These are phyloP conservation scores for Coemansia javaensis DNA, from an alignment of 192 early-diverging fungal species.

Conservation along the genomic window DNA sequence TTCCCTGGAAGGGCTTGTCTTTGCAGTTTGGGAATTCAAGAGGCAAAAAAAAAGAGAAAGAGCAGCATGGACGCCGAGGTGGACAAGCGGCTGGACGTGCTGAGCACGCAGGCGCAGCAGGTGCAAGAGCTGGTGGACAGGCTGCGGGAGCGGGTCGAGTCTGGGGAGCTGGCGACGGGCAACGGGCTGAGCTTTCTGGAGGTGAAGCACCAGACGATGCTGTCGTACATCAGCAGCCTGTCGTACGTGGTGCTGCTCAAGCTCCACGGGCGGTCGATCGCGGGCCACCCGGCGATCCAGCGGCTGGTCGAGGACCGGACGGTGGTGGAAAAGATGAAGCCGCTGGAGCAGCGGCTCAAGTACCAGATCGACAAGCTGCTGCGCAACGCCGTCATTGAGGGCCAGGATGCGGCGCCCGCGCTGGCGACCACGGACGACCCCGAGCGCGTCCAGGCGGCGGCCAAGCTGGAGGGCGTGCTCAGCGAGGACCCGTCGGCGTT, in stretches of 20 bases:
- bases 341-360: slow-evolving; percentile 88
- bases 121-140: slow-evolving; percentile 41
- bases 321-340: slow-evolving; percentile 89
- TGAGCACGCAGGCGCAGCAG: slow-evolving; percentile 39
- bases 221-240: slow-evolving; percentile 82
- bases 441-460: slow-evolving; percentile 8
- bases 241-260: slow-evolving; percentile 72
- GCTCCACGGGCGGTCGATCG: slow-evolving; percentile 64
- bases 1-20: too few species aligned
- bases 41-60: too few species aligned
- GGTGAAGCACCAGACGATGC: slow-evolving; percentile 80
- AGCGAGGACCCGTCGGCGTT: slow-evolving; percentile 75
- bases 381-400: slow-evolving; percentile 55
- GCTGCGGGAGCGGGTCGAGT: slow-evolving; percentile 43
- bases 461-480: slow-evolving; percentile 48
- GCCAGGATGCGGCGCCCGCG: background rate
- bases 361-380: slow-evolving; percentile 97
- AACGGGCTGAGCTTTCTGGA: slow-evolving; percentile 87
- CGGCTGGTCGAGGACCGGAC: slow-evolving; percentile 74
- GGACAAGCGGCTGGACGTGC: slow-evolving; percentile 13
- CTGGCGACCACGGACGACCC: slow-evolving; percentile 28
- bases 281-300: slow-evolving; percentile 58
- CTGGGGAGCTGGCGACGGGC: slow-evolving; percentile 59
- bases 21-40: background rate
- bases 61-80: slow-evolving; percentile 5